These are phyloP conservation scores for Chaetomiaceae sp. DNA, from an alignment of 2,329 filamentous ascomycete genomes.

Conservation along the genomic window DNA sequence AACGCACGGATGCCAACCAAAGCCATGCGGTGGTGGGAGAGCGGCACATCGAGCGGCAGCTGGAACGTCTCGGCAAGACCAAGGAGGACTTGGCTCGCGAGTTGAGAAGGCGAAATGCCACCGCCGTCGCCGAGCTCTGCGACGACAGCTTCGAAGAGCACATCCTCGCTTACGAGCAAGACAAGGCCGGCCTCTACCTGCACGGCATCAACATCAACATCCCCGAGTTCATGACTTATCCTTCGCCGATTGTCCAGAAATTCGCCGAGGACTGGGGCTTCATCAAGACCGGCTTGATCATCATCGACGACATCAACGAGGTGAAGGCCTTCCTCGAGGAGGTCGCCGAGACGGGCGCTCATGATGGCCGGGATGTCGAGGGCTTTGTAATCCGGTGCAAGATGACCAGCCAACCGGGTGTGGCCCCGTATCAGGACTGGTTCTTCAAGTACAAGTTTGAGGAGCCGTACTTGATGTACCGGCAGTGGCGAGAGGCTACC, in stretches of 20 bases:
- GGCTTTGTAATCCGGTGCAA: slow-evolving; percentile 95
- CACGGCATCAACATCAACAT: slow-evolving; percentile 95
- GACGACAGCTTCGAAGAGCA: slow-evolving; percentile 97
- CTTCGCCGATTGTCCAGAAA: slow-evolving; percentile 73
- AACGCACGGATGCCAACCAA: slow-evolving; percentile 62
- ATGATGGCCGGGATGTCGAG: slow-evolving; percentile 88
- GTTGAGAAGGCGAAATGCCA: slow-evolving; percentile 77
- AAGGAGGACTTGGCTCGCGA: slow-evolving; percentile 72
- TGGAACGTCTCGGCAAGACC: slow-evolving; percentile 71
- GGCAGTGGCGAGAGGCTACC: slow-evolving; percentile 96
- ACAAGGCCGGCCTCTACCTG: slow-evolving; percentile 84
- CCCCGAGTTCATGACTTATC: slow-evolving; percentile 85
- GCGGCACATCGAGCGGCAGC: slow-evolving; percentile 73
- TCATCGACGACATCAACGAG: slow-evolving; percentile 67
- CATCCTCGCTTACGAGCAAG: slow-evolving; percentile 79
- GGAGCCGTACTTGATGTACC: slow-evolving; percentile 97
- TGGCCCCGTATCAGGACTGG: slow-evolving; percentile 73
- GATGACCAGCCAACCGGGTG: slow-evolving; percentile 49
- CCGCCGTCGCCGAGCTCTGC: slow-evolving; percentile 91
- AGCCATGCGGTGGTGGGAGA: slow-evolving; percentile 87
- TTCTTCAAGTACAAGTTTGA: slow-evolving; percentile 99
- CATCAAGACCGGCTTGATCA: slow-evolving; percentile 75
- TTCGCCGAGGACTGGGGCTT: slow-evolving; percentile 95
- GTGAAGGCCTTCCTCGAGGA: slow-evolving; percentile 79
- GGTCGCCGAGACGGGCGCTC: slow-evolving; percentile 82